phyloP scores from a whole-genome alignment of 768 basidiomycete species.

The Bullera alba region DNA sequence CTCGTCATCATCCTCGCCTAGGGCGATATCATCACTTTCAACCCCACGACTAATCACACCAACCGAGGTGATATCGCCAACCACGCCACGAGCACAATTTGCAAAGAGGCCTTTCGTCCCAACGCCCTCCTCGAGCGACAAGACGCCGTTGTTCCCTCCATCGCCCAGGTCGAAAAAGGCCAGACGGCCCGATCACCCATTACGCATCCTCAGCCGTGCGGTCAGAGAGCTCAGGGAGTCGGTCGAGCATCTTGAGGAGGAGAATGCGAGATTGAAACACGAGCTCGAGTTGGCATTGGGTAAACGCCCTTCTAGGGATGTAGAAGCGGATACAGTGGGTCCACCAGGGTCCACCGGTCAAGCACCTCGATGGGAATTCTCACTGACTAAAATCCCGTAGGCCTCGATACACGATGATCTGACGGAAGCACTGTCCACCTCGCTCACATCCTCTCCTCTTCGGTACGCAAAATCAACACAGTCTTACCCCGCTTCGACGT shows the following conservation, averaged over 20 bases:
- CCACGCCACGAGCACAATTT: background rate
- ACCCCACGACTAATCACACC: background rate
- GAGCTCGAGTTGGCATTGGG: too few species aligned
- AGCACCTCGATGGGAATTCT: too few species aligned
- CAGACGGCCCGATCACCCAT: constrained; percentile 21
- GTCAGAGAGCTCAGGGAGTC: constrained; percentile 26
- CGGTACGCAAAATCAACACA: background rate
- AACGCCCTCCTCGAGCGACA: background rate
- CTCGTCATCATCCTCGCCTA: too few species aligned
- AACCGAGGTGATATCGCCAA: background rate
- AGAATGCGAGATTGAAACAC: constrained; percentile 24
- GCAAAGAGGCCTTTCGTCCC: background rate
- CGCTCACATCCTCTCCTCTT: constrained; percentile 15
- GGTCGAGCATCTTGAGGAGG: constrained; percentile 15
- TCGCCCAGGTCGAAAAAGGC: constrained; percentile 18
- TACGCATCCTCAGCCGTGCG: constrained; percentile 23
- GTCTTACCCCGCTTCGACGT: constrained; percentile 15
- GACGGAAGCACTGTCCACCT: constrained; percentile 41
- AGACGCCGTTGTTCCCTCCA: constrained; percentile 30
- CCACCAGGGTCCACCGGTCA: too few species aligned
- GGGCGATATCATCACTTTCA: too few species aligned
- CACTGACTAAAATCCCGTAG: constrained; percentile 1
- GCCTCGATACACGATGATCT: constrained; percentile 35
- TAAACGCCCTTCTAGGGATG: too few species aligned
- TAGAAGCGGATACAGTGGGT: too few species aligned